Evolutionary conservation across 345 rosid genomes (phyloP), one percentile per base, ranked within the genome.

Genomic region (Isatis tinctoria): DNA sequence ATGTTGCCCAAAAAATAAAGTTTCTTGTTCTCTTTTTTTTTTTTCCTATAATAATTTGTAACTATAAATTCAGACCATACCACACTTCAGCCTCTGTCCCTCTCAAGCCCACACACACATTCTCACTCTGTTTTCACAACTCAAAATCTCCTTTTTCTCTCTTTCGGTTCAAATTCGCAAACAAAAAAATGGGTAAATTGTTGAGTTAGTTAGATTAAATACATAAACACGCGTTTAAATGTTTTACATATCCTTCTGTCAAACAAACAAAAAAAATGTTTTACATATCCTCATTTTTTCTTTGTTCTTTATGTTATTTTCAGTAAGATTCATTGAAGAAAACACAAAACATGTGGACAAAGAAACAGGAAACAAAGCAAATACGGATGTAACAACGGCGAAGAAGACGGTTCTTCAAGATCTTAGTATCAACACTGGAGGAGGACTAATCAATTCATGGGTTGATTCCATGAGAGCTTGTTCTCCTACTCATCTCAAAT

Each of bases 391-490:
- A 13, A 37, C 39, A 11, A 39, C 64, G 10, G 10, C 49, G 2
- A 69, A 82, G 56, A 47, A 79, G 35, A 82, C 75, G 16, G 67
- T 87, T 18, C 78, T 75, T 79, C 16, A 61, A 82, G n/a, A 77
- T 76, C 65, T 76, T 62, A 26, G 16, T 3, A 77, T 57, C 27
- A 71, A 80, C 77, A 4, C 88, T 86, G 82, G 90, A 84, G 72
- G 72, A 59, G 77, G 81, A 41, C 45, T 72, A 67, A 74, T 80
- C 66, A 82, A 77, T 74, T 80, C 90, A 10, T 95, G 86, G 96
- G 84, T 92, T 47, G 93, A 90, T 74, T 90, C 96, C 1, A 90
- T 92, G 96, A 86, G 90, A 82, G 90, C 90, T 65, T 90, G 93
- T 49, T 95, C 99, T 17, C 99, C 99, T 27, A 84, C 96, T 43